Evolutionary conservation across 163 green algal genomes (phyloP).

Genomic region (Volvox carteri): DNA sequence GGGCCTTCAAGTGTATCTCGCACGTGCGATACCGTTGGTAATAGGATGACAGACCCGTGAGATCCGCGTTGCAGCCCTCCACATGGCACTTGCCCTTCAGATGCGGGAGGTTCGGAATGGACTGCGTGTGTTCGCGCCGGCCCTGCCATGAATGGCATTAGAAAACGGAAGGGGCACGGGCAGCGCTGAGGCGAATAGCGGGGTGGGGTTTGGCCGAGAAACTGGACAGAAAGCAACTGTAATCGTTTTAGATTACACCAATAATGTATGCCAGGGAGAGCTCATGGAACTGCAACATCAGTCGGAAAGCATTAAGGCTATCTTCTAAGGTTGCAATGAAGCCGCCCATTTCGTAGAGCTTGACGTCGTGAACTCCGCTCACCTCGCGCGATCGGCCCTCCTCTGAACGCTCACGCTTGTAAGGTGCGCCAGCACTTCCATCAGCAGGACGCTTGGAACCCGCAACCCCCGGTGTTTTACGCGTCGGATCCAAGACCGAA

Average conservation of each 20-base stretch:
- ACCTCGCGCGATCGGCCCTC: slow-evolving; percentile 47
- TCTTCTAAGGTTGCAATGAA: no score
- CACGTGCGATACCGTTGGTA: slow-evolving; percentile 58
- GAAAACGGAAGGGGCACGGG: slow-evolving; percentile 6
- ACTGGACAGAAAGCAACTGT: no score
- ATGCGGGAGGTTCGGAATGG: slow-evolving; percentile 32
- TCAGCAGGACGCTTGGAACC: slow-evolving; percentile 32
- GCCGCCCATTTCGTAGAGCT: no score
- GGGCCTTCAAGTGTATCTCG: slow-evolving; percentile 60
- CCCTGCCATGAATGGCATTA: slow-evolving; percentile 15
- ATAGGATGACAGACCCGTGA: slow-evolving; percentile 46
- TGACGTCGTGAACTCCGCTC: background rate
- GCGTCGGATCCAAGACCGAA: background rate
- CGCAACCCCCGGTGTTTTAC: background rate
- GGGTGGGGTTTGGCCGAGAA: background rate
- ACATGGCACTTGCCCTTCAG: slow-evolving; percentile 72
- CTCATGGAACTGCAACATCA: no score
- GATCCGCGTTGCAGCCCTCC: slow-evolving; percentile 66
- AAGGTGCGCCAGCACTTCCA: background rate
- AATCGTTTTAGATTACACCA: no score
- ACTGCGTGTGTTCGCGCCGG: slow-evolving; percentile 15
- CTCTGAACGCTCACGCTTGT: slow-evolving; percentile 55
- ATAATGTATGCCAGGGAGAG: no score
- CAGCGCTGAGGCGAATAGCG: slow-evolving; percentile 38
- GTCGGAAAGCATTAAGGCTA: no score